A percentile compares a stretch with the other conserved stretches of the same genome.
Conservation (phyloP, 208 protist species). For the Leishmania guyanensis region DNA sequence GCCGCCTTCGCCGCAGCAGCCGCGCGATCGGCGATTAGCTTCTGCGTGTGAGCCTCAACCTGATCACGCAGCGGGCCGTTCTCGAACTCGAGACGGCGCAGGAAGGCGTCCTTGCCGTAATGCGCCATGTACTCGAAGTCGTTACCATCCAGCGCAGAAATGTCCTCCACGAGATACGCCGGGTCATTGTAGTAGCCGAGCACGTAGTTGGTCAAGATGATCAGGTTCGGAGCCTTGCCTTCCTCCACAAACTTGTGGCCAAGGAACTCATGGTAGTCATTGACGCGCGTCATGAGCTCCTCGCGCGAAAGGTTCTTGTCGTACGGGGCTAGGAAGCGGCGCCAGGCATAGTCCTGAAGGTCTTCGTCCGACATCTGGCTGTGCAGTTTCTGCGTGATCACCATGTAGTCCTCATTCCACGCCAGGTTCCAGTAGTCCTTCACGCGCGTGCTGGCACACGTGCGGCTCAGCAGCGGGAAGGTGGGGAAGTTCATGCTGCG, state of each 20-base stretch:
- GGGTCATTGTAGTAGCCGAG: slow-evolving; percentile 94
- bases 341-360: slow-evolving; percentile 90
- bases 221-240: slow-evolving; percentile 90
- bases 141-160: slow-evolving; percentile 86
- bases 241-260: slow-evolving; percentile 85
- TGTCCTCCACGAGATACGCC: slow-evolving; percentile 88
- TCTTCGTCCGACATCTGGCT: slow-evolving; percentile 89
- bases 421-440: slow-evolving; percentile 92
- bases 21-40: slow-evolving; percentile 76
- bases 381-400: slow-evolving; percentile 88
- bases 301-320: slow-evolving; percentile 90
- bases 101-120: slow-evolving; percentile 90
- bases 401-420: slow-evolving; percentile 93
- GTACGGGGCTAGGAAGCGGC: slow-evolving; percentile 85
- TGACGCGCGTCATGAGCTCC: slow-evolving; percentile 79
- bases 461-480: slow-evolving; percentile 83
- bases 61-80: slow-evolving; percentile 92
- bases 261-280: slow-evolving; percentile 87
- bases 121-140: slow-evolving; percentile 90
- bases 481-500: slow-evolving; percentile 90
- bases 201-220: slow-evolving; percentile 88
- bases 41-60: slow-evolving; percentile 90
- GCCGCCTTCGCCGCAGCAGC: slow-evolving; percentile 45
- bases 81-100: slow-evolving; percentile 93
- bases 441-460: slow-evolving; percentile 84